Base-by-base conservation (phyloP, 1,139 yeast species). In the Entelexis paramagnoliae region DNA sequence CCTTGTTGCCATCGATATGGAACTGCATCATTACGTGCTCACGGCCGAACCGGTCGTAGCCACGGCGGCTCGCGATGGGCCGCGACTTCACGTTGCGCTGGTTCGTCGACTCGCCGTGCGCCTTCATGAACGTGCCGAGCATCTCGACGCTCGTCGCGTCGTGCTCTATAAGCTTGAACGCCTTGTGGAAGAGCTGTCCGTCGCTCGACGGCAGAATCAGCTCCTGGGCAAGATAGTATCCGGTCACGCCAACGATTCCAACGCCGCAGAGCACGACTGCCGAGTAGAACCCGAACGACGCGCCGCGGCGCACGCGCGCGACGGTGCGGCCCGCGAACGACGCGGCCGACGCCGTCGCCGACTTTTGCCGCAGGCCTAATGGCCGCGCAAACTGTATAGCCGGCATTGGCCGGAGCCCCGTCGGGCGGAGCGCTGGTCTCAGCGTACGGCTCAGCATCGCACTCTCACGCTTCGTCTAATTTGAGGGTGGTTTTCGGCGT, bases 41-140 rank as follows among this genome's bases (percentile, higher is more conserved):
- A 58, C 80, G 78, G 2, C 95, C 94, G 55, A 82, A 81, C 54
- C 76, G 74, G 50, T 83, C 94, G 55, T 66, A 63, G 6, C 64
- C 63, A 24, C 71, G 57, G 58, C 80, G 73, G 54, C 79, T 72
- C 9, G 73, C 72, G 46, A 85, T 79, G 1, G 96, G 95, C 68
- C 96, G 79, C 64, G 84, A 85, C 68, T 95, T 77, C 7, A 87
- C 83, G 94, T 96, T 87, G 61, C 78, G 78, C 63, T 82, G 88
- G 48, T 79, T 80, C 6, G 76, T 73, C 16, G 56, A 59, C 53
- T 84, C 93, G 38, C 96, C 96, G 63, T 84, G 83, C 0, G 96
- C 96, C 64, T 83, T 83, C 53, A 88, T 72, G 62, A 87, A 76
- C 52, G 74, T 76, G 9, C 77, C 76, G 49, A 89, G 71, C 34